phyloP scores from a whole-genome alignment of 192 early-diverging fungal genomes.

The Coemansia erecta region DNA sequence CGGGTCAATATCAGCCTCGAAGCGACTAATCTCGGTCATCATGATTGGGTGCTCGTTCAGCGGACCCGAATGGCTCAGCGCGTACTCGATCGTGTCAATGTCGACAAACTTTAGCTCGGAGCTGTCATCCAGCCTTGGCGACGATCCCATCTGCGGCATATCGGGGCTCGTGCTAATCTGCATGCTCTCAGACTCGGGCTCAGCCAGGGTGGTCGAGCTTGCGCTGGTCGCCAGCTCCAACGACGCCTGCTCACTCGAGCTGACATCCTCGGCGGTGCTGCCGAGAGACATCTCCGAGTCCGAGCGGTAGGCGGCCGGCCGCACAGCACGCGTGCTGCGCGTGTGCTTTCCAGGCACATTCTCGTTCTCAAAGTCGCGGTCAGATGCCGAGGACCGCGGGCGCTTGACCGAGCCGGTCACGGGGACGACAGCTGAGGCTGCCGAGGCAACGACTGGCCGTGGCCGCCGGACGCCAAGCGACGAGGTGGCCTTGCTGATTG shows the following conservation, averaged over 20 bases:
- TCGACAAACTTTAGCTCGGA: constrained; percentile 42
- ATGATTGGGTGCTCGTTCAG: constrained; percentile 31
- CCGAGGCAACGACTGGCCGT: background rate
- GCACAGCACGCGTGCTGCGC: constrained; percentile 29
- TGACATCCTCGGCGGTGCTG: background rate
- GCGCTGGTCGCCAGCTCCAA: too few relatives aligned
- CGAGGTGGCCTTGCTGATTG: constrained; percentile 37
- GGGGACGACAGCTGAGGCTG: background rate
- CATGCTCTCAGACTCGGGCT: constrained; percentile 9
- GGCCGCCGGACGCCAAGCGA: constrained; percentile 30
- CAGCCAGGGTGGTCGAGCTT: constrained; percentile 11
- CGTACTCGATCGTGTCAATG: constrained; percentile 40
- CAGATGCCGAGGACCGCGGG: constrained; percentile 9
- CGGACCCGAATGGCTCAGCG: constrained; percentile 39
- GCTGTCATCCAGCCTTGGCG: background rate
- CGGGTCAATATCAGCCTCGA: constrained; percentile 57
- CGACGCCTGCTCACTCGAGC: constrained; percentile 2
- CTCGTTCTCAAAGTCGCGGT: too few relatives aligned
- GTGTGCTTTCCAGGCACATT: constrained; percentile 39
- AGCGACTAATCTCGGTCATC: constrained; percentile 40
- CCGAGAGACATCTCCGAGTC: constrained; percentile 6
- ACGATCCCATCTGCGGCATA: background rate
- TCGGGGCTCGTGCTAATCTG: constrained; percentile 4
- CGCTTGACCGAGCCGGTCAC: constrained; percentile 18
- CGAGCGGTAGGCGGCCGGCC: background rate